Percentiles rank a stretch among this genome's conserved stretches.
These are phyloP conservation scores for Candida yuanshanica DNA, from an alignment of 805 yeast species.

Conservation along the genomic window DNA sequence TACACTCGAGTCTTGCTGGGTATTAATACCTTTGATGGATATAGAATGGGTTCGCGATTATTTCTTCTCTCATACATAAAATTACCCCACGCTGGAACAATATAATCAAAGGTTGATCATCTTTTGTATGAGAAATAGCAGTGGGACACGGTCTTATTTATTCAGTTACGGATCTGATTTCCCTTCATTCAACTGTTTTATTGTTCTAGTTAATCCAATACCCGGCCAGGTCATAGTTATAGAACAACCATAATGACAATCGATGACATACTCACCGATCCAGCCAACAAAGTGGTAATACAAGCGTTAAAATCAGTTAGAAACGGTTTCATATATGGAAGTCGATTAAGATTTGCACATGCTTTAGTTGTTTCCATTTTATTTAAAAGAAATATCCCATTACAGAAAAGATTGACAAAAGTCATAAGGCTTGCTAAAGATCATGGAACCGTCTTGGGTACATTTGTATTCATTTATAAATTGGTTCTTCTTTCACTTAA, in stretches of 20 bases:
- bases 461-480: constrained; percentile 51
- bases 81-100: too few species aligned
- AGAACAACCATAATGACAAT: neutral
- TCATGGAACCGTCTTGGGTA: constrained; percentile 52
- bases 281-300: constrained; percentile 29
- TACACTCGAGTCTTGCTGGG: too few species aligned
- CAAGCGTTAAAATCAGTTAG: constrained; percentile 35
- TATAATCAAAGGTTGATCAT: too few species aligned
- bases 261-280: constrained; percentile 26
- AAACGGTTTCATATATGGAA: constrained; percentile 51
- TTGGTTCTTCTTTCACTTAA: constrained; percentile 26
- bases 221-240: too few species aligned
- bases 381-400: constrained; percentile 29
- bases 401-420: constrained; percentile 37
- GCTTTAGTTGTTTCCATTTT: constrained; percentile 56
- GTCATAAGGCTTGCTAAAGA: constrained; percentile 47
- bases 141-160: too few species aligned
- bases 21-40: too few species aligned
- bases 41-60: too few species aligned
- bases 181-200: too few species aligned
- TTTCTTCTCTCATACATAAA: too few species aligned
- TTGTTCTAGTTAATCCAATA: too few species aligned
- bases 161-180: too few species aligned
- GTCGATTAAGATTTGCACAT: constrained; percentile 56
- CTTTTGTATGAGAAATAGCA: too few species aligned